Conservation (phyloP, 2,329 filamentous ascomycete species). For the Clonostachys solani region DNA sequence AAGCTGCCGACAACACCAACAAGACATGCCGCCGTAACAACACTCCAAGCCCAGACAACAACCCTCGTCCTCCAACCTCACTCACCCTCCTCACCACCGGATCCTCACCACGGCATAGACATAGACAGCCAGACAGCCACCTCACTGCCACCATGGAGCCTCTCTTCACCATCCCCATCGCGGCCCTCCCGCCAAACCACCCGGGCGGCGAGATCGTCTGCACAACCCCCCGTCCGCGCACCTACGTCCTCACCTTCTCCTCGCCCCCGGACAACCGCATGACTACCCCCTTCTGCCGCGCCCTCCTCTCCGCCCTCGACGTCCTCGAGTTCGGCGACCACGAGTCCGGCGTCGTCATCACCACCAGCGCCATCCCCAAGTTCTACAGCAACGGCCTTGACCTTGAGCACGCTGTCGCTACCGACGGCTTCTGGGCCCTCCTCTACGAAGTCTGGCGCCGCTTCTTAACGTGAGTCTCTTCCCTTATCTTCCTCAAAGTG, state of each 20-base stretch:
- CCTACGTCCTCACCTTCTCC: slow-evolving; percentile 71
- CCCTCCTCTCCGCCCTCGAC: slow-evolving; percentile 68
- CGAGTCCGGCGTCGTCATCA: slow-evolving; percentile 70
- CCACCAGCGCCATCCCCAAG: slow-evolving; percentile 70
- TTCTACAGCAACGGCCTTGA: slow-evolving; percentile 86
- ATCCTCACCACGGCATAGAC: no score
- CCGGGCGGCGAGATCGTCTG: slow-evolving; percentile 56
- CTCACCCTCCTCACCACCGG: no score
- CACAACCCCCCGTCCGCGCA: slow-evolving; percentile 52
- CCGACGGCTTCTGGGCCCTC: slow-evolving; percentile 57
- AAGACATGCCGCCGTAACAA: no score
- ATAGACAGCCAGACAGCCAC: background rate
- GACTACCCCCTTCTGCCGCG: slow-evolving; percentile 61
- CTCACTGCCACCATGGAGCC: slow-evolving; percentile 8
- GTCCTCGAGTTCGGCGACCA: slow-evolving; percentile 62
- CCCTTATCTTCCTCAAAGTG: background rate
- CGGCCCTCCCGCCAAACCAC: slow-evolving; percentile 44
- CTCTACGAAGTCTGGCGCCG: slow-evolving; percentile 64
- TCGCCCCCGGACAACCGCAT: slow-evolving; percentile 75
- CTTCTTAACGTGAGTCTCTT: slow-evolving; percentile 32
- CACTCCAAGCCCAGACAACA: no score
- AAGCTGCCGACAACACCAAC: no score
- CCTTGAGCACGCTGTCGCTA: slow-evolving; percentile 58
- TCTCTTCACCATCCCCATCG: slow-evolving; percentile 49
- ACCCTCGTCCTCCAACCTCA: no score